These are phyloP conservation scores for Moniliophthora roreri DNA, from an alignment of 1,284 basidiomycete genomes.

Conservation along the genomic window DNA sequence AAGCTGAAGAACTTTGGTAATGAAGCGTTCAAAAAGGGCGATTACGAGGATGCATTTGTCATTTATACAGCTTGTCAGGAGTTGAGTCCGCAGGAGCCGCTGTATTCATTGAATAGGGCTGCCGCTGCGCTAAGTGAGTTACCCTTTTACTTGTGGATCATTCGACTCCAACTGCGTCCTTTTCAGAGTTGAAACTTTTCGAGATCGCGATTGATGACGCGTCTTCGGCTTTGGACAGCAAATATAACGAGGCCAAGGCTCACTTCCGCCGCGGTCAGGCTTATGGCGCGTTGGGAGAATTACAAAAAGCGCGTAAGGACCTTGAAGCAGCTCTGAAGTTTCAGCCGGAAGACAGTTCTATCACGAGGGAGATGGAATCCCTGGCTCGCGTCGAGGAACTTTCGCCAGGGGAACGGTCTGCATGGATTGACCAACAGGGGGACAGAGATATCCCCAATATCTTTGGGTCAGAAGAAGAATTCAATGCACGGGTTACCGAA, in stretches of 20 bases:
- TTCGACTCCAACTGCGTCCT: not conserved
- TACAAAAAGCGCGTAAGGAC: not conserved
- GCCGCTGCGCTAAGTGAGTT: constrained; percentile 1
- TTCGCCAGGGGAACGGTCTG: not conserved
- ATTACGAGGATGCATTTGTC: constrained; percentile 16
- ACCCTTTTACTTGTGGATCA: not conserved
- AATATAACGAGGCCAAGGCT: not conserved
- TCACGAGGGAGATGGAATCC: not conserved
- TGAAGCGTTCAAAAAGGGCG: constrained; percentile 14
- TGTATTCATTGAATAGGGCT: constrained; percentile 1
- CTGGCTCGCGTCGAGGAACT: not conserved
- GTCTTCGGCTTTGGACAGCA: constrained; percentile 10
- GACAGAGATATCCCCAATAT: not conserved
- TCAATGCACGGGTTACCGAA: too few relatives aligned
- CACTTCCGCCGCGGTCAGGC: constrained; percentile 3
- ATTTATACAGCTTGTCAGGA: constrained; percentile 14
- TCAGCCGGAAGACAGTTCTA: not conserved
- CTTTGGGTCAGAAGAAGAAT: constrained; percentile 3
- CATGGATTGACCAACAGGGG: constrained; percentile 1
- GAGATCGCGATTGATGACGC: constrained; percentile 33
- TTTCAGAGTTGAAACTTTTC: not conserved
- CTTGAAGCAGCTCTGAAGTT: not conserved
- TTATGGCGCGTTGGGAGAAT: not conserved
- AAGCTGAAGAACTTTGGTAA: constrained; percentile 10
- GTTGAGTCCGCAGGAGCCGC: constrained; percentile 13